A percentile compares a stretch with the other conserved stretches of the same genome.
phyloP scores from a whole-genome alignment of 148 eudicot species.

The Rhododendron henanense region DNA sequence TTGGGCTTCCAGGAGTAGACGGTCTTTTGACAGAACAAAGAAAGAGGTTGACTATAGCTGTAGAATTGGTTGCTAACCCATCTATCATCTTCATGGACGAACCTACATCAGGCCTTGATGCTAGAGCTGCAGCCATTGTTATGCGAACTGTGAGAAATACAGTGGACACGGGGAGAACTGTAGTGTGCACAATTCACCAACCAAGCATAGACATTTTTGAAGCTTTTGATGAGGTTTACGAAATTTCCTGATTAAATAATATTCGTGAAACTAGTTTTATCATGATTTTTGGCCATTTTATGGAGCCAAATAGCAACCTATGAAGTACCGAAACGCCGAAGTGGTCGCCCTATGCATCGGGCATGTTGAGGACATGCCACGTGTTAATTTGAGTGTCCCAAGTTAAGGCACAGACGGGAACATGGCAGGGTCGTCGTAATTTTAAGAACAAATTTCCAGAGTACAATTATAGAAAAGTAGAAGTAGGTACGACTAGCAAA shows the following conservation, averaged over 20 bases:
- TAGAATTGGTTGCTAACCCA: conserved; percentile 78
- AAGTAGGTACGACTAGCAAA: background rate
- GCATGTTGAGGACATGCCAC: background rate
- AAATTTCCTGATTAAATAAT: background rate
- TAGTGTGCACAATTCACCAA: conserved; percentile 88
- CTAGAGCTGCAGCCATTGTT: conserved; percentile 94
- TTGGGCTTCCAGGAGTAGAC: conserved; percentile 70
- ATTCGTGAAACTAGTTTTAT: background rate
- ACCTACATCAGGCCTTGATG: conserved; percentile 95
- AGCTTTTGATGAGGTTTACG: conserved; percentile 75
- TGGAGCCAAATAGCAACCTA: background rate
- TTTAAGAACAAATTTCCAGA: background rate
- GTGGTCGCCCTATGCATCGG: background rate
- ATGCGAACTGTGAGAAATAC: conserved; percentile 85
- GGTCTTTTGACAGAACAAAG: conserved; percentile 79
- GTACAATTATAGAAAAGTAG: background rate
- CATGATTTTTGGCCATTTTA: background rate
- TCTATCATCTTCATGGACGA: conserved; percentile 94
- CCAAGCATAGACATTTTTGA: conserved; percentile 91
- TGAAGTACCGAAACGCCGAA: background rate
- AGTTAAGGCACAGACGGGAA: background rate
- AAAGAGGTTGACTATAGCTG: conserved; percentile 76
- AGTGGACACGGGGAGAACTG: conserved; percentile 80
- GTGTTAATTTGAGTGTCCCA: background rate
- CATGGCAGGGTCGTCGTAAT: background rate